Evolutionary conservation across 2,329 filamentous ascomycete genomes (phyloP), one percentile per base, ranked within the genome.

Genomic region (Epichloe glyceriae): DNA sequence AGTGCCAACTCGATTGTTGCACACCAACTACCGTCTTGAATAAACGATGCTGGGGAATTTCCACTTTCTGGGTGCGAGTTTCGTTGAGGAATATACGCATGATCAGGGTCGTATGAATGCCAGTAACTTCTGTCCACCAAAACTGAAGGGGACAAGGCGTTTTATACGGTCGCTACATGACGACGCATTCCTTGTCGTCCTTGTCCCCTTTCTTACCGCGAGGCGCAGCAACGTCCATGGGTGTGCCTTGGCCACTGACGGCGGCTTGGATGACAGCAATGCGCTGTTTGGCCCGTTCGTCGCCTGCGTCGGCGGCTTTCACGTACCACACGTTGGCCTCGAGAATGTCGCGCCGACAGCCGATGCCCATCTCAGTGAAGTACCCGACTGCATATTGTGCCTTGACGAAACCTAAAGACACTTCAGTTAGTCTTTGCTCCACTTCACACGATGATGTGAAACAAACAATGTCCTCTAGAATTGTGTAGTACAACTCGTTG

Each of bases 281-380:
- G 26, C 93, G 80, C 61, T 93, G 85, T 66, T 85, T 91, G 47
- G 93, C 93, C 52, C 89, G 81, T 60, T 93, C 87, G 61, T 97
- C 90, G 45, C 91, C 93, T 47, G 88, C 80, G 58, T 95, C 91
- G 15, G 93, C 91, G 5, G 93, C 93, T 67, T 87, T 88, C 58
- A 98, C 91, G 64, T 98, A 98, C 91, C 90, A 97, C 34, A 95
- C 87, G 62, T 98, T 98, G 58, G 93, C 91, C 67, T 96, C 90
- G 42, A 98, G 78, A n/a, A 91, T 83, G 65, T 98, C 93, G 46
- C 88, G 83, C 38, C 89, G 86, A 66, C 89, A 96, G 47, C 93
- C 93, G 59, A 98, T 96, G 55, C 93, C 93, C 87, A 94, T 95
- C 67, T 98, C 93, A 5, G 90, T 96, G 65, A 98, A 98, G 69